A percentile compares a stretch with the other conserved stretches of the same genome.
phyloP scores from a whole-genome alignment of 73 alveolate genomes.

The Paramecium primaurelia region DNA sequence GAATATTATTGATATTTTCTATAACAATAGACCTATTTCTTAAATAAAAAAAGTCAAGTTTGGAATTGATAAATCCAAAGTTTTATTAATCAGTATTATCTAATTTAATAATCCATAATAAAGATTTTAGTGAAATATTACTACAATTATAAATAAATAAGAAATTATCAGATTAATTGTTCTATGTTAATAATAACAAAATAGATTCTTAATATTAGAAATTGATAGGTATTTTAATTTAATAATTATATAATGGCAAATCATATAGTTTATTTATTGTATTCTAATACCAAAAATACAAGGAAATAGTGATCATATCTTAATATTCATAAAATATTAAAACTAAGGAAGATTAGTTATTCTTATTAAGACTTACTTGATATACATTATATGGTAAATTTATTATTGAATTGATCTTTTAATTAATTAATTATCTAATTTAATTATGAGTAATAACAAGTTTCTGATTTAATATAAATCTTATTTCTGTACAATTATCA shows the following conservation, averaged over 20 bases:
- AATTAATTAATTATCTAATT: neutral
- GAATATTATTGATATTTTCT: neutral
- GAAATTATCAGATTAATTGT: neutral
- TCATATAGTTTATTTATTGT: neutral
- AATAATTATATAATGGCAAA: neutral
- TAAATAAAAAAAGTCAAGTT: neutral
- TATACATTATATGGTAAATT: neutral
- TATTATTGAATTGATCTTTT: neutral
- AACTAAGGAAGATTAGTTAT: neutral
- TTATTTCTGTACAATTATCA: neutral
- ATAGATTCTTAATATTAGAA: neutral
- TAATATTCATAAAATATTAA: neutral
- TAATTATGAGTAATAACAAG: neutral
- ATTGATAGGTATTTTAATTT: neutral
- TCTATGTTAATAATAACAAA: neutral
- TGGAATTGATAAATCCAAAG: neutral
- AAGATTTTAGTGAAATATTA: neutral
- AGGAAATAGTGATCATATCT: neutral
- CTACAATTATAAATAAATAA: neutral
- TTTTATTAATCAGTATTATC: neutral
- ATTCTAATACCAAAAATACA: neutral
- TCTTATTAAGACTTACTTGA: neutral
- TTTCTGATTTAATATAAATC: neutral
- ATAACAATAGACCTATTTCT: neutral
- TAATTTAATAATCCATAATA: neutral